These are phyloP conservation scores for Leishmania tarentolae DNA, from an alignment of 208 protist species.

Conservation along the genomic window DNA sequence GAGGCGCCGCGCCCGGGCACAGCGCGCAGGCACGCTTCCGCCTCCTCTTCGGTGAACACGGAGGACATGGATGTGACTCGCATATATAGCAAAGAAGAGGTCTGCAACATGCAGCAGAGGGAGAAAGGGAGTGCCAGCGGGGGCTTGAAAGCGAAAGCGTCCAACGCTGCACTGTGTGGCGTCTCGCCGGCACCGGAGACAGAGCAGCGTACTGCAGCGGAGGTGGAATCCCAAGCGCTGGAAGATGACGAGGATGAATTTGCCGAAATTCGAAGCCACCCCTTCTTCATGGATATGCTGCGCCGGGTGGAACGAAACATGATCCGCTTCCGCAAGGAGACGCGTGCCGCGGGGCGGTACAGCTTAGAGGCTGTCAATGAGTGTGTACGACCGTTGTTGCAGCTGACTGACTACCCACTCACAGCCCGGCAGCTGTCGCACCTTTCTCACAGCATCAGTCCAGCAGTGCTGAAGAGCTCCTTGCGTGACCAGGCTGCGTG, in stretches of 20 bases:
- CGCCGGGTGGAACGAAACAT: conserved; percentile 77
- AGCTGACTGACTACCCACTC: conserved; percentile 88
- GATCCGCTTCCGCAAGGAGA: conserved; percentile 72
- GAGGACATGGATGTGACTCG: conserved; percentile 62
- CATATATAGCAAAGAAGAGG: conserved; percentile 75
- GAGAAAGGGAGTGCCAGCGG: neutral
- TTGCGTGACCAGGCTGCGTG: conserved; percentile 60
- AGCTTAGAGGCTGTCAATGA: conserved; percentile 68
- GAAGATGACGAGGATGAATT: conserved; percentile 44
- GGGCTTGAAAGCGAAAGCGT: conserved; percentile 3
- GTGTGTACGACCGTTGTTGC: conserved; percentile 83
- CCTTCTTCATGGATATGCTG: conserved; percentile 81
- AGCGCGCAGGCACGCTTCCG: neutral
- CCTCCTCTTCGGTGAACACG: neutral
- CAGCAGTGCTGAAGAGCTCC: conserved; percentile 61
- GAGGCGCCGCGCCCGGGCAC: neutral
- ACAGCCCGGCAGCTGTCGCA: conserved; percentile 63
- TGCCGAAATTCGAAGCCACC: conserved; percentile 61
- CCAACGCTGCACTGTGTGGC: conserved; percentile 10
- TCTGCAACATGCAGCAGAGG: conserved; percentile 32
- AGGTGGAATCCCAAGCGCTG: neutral
- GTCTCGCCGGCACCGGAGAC: conserved; percentile 5
- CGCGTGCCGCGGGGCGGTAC: conserved; percentile 64
- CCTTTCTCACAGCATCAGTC: conserved; percentile 67
- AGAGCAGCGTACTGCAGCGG: neutral